Conservation (phyloP, 768 basidiomycete species). For the Kwoniella sp. region DNA sequence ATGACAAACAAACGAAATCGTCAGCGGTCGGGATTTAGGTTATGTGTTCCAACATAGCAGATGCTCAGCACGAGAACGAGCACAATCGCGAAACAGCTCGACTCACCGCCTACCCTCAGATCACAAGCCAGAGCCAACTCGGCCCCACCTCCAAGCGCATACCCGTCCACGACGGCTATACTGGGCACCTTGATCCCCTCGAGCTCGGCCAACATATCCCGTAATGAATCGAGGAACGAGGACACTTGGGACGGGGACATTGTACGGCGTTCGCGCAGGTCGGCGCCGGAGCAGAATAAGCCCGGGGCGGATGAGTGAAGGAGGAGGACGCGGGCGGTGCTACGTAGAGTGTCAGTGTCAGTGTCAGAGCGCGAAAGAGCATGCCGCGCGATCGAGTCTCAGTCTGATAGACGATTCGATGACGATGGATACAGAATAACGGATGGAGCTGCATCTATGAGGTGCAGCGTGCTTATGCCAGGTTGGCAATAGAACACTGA, state of each 20-base stretch:
- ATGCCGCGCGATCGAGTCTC: no score
- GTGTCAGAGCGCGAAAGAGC: no score
- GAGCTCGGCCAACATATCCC: conserved; percentile 71
- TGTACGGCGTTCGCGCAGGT: conserved; percentile 78
- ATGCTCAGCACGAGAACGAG: no score
- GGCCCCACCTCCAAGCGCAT: conserved; percentile 88
- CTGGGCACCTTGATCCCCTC: conserved; percentile 84
- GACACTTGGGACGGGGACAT: conserved; percentile 77
- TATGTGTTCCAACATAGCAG: no score
- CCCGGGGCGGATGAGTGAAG: conserved; percentile 76
- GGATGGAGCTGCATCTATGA: no score
- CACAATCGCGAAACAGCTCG: background rate
- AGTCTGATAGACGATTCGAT: no score
- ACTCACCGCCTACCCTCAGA: conserved; percentile 79
- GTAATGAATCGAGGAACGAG: conserved; percentile 75
- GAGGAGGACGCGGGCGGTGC: conserved; percentile 72
- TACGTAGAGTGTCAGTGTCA: no score
- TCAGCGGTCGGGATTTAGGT: no score
- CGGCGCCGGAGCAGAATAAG: conserved; percentile 89
- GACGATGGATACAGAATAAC: no score
- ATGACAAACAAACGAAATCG: no score
- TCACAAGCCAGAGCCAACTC: conserved; percentile 88
- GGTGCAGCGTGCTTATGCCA: background rate
- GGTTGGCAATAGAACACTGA: background rate
- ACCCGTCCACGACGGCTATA: conserved; percentile 83